phyloP scores from a whole-genome alignment of 2,329 filamentous ascomycete genomes.

The Penicillium expansum region DNA sequence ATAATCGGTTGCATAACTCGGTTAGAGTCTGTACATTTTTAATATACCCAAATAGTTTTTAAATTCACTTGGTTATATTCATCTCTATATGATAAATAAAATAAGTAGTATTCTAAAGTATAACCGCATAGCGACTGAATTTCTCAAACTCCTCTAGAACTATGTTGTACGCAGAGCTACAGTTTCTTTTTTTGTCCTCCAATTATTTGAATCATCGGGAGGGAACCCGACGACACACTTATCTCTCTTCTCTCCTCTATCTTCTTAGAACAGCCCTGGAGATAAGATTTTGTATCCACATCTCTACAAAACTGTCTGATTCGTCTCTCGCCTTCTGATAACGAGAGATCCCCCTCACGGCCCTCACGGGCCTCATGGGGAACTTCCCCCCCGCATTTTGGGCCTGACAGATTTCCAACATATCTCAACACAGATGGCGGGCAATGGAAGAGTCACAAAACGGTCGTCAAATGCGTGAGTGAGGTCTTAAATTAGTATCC shows the following conservation, averaged over 20 bases:
- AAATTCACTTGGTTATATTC: no score
- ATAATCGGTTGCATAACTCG: no score
- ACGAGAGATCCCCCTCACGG: not conserved
- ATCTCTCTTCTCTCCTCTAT: not conserved
- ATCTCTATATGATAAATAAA: no score
- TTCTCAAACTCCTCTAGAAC: no score
- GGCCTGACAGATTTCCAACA: not conserved
- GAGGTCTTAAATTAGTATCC: not conserved
- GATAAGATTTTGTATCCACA: not conserved
- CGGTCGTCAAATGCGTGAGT: conserved; percentile 36
- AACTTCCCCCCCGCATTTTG: not conserved
- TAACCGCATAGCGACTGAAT: no score
- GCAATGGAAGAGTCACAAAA: conserved; percentile 29
- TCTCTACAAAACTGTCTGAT: not conserved
- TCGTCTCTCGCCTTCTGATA: not conserved
- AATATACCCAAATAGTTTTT: no score
- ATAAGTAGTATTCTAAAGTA: no score
- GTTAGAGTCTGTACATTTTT: no score
- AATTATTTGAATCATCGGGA: conserved; percentile 4
- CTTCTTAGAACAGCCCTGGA: no score
- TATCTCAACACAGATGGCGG: conserved; percentile 16
- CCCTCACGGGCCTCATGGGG: not conserved
- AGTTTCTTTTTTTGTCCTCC: no score
- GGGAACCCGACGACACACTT: conserved; percentile 1
- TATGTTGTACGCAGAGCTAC: no score